These are phyloP conservation scores for Elymus sibiricus DNA, from an alignment of 176 grass and related monocot species.

Conservation along the genomic window DNA sequence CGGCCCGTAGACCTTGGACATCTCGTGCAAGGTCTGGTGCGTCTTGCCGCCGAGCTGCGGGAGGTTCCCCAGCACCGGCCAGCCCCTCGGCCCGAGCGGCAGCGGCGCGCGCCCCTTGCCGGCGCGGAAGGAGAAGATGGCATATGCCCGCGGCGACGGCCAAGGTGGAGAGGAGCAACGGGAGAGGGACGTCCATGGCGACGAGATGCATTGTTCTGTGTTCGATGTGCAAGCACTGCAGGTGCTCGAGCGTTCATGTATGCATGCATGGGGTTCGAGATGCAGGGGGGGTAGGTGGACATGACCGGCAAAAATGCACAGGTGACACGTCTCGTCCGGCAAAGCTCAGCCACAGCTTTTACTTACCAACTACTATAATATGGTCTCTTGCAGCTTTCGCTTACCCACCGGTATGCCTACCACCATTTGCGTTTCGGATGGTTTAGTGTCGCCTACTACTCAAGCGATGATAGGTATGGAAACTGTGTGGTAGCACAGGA, in stretches of 20 bases:
- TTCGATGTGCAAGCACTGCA: background rate
- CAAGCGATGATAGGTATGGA: background rate
- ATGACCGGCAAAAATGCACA: background rate
- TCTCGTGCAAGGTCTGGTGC: slow-evolving; percentile 53
- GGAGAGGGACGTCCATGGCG: background rate
- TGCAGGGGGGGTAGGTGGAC: background rate
- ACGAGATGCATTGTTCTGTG: background rate
- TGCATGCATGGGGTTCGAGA: background rate
- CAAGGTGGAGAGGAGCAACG: background rate
- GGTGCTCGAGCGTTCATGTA: background rate
- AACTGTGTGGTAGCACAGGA: no score
- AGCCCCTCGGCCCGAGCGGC: slow-evolving; percentile 63
- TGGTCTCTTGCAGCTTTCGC: background rate
- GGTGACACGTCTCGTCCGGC: background rate
- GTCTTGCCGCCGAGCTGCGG: slow-evolving; percentile 70
- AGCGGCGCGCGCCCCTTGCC: background rate
- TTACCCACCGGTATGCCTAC: background rate
- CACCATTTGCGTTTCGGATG: background rate
- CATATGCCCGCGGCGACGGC: background rate
- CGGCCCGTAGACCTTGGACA: slow-evolving; percentile 51
- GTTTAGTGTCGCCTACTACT: slow-evolving; percentile 13
- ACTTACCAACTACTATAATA: background rate
- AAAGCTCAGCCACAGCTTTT: background rate
- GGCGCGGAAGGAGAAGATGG: background rate
- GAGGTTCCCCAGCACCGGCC: slow-evolving; percentile 75